Evolutionary conservation across 148 eudicot species (phyloP).

Genomic region (Diospyros kaki): DNA sequence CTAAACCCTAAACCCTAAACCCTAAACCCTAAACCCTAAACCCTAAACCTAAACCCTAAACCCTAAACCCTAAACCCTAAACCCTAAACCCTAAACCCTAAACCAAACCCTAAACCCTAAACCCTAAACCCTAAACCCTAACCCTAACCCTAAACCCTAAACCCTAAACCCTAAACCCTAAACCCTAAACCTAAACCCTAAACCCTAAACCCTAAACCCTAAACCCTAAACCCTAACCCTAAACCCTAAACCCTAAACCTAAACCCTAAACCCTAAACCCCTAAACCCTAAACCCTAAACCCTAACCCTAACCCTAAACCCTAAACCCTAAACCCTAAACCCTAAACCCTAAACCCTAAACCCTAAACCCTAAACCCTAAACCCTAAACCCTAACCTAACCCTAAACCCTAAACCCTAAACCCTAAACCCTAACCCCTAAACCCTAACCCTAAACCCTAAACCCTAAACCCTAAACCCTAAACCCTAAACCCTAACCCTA

Average conservation of each 20-base stretch:
- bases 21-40: conserved; percentile 17
- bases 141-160: conserved; percentile 16
- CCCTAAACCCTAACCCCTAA: too few relatives aligned
- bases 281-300: conserved; percentile 20
- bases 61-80: conserved; percentile 17
- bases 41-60: conserved; percentile 15
- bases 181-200: conserved; percentile 20
- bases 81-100: too few relatives aligned
- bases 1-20: too few relatives aligned
- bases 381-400: too few relatives aligned
- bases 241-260: conserved; percentile 26
- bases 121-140: too few relatives aligned
- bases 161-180: conserved; percentile 16
- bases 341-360: conserved; percentile 14
- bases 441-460: conserved; percentile 17
- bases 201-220: conserved; percentile 22
- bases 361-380: conserved; percentile 21
- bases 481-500: conserved; percentile 20
- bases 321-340: conserved; percentile 16
- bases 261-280: too few relatives aligned
- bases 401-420: conserved; percentile 17
- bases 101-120: too few relatives aligned
- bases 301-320: conserved; percentile 10
- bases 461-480: conserved; percentile 21
- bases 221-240: conserved; percentile 23